Conservation (phyloP, 1,284 basidiomycete species). For the Schizophyllum amplum region DNA sequence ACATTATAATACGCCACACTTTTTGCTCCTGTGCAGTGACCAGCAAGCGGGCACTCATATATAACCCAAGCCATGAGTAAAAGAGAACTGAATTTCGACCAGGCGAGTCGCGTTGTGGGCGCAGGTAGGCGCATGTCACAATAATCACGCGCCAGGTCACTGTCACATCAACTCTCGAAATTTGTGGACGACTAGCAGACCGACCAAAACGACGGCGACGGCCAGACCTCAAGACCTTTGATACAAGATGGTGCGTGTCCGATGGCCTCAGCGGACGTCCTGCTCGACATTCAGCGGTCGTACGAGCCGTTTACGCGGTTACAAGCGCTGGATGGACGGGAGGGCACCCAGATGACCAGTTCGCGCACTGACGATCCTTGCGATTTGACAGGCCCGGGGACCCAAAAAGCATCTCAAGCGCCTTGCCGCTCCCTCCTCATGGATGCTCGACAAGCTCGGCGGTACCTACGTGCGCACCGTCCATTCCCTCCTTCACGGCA, state of each 20-base stretch:
- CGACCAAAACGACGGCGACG: no score
- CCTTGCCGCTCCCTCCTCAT: slow-evolving; percentile 93
- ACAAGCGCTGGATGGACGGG: slow-evolving; percentile 27
- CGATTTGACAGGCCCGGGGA: slow-evolving; percentile 71
- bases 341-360: slow-evolving; percentile 27
- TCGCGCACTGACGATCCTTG: slow-evolving; percentile 14
- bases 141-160: no score
- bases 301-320: slow-evolving; percentile 14
- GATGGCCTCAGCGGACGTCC: slow-evolving; percentile 13
- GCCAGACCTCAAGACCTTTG: slow-evolving; percentile 27
- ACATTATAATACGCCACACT: no score
- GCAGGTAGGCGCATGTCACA: no score
- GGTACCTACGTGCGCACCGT: slow-evolving; percentile 82
- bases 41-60: no score
- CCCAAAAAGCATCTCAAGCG: slow-evolving; percentile 99
- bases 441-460: slow-evolving; percentile 99
- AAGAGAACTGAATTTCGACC: no score
- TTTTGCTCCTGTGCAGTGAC: no score
- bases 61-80: no score
- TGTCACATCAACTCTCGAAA: no score
- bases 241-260: slow-evolving; percentile 33
- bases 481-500: slow-evolving; percentile 1
- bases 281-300: slow-evolving; percentile 13
- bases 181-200: no score
- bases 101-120: no score